These are phyloP conservation scores for Aphanomyces astaci DNA, from an alignment of 352 stramenopile genomes.

Conservation along the genomic window DNA sequence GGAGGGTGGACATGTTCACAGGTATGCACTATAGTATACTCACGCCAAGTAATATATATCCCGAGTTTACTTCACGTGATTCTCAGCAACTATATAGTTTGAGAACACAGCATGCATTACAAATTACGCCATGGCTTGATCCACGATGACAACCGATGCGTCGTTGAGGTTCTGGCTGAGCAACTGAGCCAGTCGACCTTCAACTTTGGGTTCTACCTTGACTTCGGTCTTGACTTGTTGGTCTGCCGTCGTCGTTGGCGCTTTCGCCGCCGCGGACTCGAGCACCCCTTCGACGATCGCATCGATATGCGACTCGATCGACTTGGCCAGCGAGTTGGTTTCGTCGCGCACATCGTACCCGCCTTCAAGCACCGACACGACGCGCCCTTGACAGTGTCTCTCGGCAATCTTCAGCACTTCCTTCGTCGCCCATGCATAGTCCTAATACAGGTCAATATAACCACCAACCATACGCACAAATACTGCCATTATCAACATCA, in stretches of 20 bases:
- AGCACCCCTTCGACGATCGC: constrained; percentile 33
- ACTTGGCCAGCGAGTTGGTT: constrained; percentile 77
- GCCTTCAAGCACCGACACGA: constrained; percentile 81
- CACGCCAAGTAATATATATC: too few relatives aligned
- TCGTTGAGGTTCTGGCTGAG: constrained; percentile 8
- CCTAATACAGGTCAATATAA: constrained; percentile 28
- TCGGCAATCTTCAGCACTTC: constrained; percentile 68
- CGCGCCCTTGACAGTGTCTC: constrained; percentile 52
- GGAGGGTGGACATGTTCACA: not conserved
- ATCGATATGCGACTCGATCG: constrained; percentile 63
- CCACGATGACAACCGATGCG: not conserved
- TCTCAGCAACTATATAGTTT: too few relatives aligned
- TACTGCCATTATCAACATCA: not conserved
- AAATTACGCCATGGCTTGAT: not conserved
- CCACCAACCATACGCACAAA: not conserved
- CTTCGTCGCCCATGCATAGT: constrained; percentile 73
- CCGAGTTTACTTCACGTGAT: too few relatives aligned
- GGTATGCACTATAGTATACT: too few relatives aligned
- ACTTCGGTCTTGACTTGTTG: not conserved
- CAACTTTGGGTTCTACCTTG: constrained; percentile 9
- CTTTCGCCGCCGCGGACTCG: not conserved
- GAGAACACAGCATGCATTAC: too few relatives aligned
- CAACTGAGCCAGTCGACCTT: constrained; percentile 2
- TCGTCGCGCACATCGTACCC: constrained; percentile 75
- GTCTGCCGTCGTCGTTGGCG: not conserved